phyloP scores from a whole-genome alignment of 176 grass and related monocot genomes.

The Juncus effusus region DNA sequence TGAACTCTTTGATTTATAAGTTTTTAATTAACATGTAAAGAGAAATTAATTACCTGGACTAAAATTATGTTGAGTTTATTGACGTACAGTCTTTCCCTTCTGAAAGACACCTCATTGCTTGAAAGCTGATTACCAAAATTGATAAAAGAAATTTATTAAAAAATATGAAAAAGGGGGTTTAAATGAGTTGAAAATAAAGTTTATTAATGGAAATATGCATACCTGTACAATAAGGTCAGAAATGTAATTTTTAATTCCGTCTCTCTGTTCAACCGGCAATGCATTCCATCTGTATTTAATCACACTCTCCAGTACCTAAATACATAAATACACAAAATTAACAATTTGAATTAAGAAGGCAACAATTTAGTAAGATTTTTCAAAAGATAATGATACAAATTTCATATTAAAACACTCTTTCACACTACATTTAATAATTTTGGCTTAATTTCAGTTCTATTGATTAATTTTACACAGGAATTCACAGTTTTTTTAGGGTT shows the following conservation, averaged over 20 bases:
- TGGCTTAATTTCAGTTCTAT: too few relatives aligned
- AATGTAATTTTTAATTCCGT: constrained; percentile 99
- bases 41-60: constrained; percentile 64
- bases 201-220: background rate
- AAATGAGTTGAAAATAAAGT: background rate
- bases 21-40: background rate
- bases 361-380: background rate
- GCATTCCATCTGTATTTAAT: constrained; percentile 99
- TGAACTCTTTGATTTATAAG: background rate
- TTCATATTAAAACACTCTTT: too few relatives aligned
- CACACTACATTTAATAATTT: too few relatives aligned
- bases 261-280: constrained; percentile 80
- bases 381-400: background rate
- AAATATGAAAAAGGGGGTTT: background rate
- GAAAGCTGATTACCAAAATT: constrained; percentile 55
- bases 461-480: too few relatives aligned
- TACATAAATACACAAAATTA: background rate
- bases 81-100: constrained; percentile 94
- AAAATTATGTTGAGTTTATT: constrained; percentile 99
- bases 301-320: constrained; percentile 97
- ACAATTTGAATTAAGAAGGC: background rate
- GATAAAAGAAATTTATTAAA: background rate
- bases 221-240: constrained; percentile 96
- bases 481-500: too few relatives aligned
- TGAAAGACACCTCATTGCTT: constrained; percentile 77